Conservation (phyloP, 2,329 filamentous ascomycete species). For the Phaeosphaeria sp. region DNA sequence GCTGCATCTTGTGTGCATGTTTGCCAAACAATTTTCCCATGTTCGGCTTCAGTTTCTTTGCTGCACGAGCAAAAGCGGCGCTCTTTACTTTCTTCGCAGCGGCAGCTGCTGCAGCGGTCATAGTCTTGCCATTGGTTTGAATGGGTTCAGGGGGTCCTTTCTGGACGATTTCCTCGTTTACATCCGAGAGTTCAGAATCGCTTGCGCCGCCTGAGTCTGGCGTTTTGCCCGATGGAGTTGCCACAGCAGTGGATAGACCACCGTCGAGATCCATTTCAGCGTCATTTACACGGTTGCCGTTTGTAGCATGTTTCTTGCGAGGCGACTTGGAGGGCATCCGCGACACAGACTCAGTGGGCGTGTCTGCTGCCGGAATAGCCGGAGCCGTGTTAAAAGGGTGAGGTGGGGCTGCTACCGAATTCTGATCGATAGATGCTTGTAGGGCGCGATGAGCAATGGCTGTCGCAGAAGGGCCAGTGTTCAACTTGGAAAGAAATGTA, state of each 20-base stretch:
- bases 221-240: constrained; percentile 35
- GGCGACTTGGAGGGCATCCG: constrained; percentile 41
- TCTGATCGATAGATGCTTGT: constrained; percentile 20
- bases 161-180: constrained; percentile 47
- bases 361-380: constrained; percentile 29
- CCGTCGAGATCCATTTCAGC: constrained; percentile 29
- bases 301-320: constrained; percentile 33
- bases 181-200: constrained; percentile 47
- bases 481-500: neutral
- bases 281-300: constrained; percentile 23
- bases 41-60: constrained; percentile 40
- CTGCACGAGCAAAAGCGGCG: constrained; percentile 30
- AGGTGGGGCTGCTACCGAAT: constrained; percentile 15
- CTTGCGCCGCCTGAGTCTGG: constrained; percentile 36
- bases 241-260: constrained; percentile 32
- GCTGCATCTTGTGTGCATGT: constrained; percentile 37
- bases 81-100: constrained; percentile 37
- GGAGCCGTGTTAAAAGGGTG: constrained; percentile 40
- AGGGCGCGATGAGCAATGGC: constrained; percentile 28
- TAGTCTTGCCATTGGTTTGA: constrained; percentile 30
- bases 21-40: constrained; percentile 39
- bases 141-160: constrained; percentile 41
- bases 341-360: constrained; percentile 33
- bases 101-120: constrained; percentile 19
- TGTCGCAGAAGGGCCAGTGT: constrained; percentile 9